Evolutionary conservation across 2,329 filamentous ascomycete genomes (phyloP), one percentile per base, ranked within the genome.

Genomic region (Aspergillus spinulosporus): DNA sequence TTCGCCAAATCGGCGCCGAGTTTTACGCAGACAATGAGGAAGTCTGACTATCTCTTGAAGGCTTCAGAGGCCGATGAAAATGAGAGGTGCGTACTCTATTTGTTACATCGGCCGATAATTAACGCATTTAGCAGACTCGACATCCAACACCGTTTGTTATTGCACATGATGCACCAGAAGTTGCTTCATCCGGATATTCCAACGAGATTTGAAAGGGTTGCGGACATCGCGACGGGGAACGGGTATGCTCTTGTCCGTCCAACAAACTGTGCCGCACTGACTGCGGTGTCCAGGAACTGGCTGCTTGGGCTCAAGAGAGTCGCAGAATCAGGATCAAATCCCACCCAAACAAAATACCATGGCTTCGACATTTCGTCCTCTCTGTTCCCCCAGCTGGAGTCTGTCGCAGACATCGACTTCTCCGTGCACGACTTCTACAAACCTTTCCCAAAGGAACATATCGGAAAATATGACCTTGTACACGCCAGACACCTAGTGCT

Each of bases 401-500:
- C 29, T n/a, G n/a, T 32, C 4, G 49, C 49, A 12, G 29, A 54
- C 34, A 34, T 49, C 44, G 45, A 34, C 45, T 54, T 54, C 36
- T 48, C 52, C 28, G 34, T 32, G 4, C 52, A 54, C 28, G 26
- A 54, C 37, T 48, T 54, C 36, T 54, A 42, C 52, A 42, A 42
- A n/a, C 52, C 52, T 8, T 54, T 54, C 28, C 52, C 52, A 2
- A 11, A 40, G 4, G 52, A 54, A 14, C 45, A 54, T n/a, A 9
- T 48, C 8, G 52, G 43, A 12, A 46, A 48, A 43, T 54, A 54
- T 37, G 52, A 54, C 36, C 45, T 54, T 15, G 52, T 54, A 2
- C 52, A 54, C 15, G 45, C 29, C 11, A 28, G 52, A 12, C 36
- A 48, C 12, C 45, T 54, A 8, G 15, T 37, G 3, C 44, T 54